Base-by-base conservation (phyloP, 805 yeast species). In the Millerozyma miso region DNA sequence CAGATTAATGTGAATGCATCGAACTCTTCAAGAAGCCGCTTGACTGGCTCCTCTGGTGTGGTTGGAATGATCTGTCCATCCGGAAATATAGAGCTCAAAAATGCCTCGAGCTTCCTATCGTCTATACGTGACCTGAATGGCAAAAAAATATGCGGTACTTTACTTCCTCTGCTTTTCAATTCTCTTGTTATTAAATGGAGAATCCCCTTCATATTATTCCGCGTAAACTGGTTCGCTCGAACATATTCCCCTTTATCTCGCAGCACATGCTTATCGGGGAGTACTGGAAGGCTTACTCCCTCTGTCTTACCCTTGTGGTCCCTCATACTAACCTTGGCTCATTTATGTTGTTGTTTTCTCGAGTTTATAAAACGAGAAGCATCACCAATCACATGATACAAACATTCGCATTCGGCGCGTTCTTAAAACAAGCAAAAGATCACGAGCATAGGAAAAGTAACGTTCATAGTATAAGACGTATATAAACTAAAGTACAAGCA, bases 91-190 rank as follows among this genome's bases (percentile, higher is more conserved):
- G 64, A 62, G 38, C 74, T 73, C 18, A 89, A 59, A 40, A 87
- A 80, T 18, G 60, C 57, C 39, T 82, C 74, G 19, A 88, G 67
- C 37, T 77, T 80, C 34, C 69, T 64, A 54, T 84, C 88, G 39
- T 78, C 76, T 42, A 79, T 76, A 46, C 80, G 79, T 1, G 90
- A 84, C 41, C 96, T 65, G 63, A 83, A 87, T 0, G 96, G 93
- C 31, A 89, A 70, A 51, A 88, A 71, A 1, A 89, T 60, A 42
- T 81, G 81, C 4, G 95, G 95, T 0, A 87, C 77, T 52, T 81
- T 79, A 1, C 85, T 67, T 19, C 90, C 93, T 20, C 88, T 89
- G 43, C 81, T 73, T 7, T 67, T 67, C 48, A 89, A 62, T 46
- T 85, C 89, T 4, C 77, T 76, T 0, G 96, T 87, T 35, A 88